Evolutionary conservation across 805 yeast genomes (phyloP).

Genomic region (Nadsonia fulvescens): DNA sequence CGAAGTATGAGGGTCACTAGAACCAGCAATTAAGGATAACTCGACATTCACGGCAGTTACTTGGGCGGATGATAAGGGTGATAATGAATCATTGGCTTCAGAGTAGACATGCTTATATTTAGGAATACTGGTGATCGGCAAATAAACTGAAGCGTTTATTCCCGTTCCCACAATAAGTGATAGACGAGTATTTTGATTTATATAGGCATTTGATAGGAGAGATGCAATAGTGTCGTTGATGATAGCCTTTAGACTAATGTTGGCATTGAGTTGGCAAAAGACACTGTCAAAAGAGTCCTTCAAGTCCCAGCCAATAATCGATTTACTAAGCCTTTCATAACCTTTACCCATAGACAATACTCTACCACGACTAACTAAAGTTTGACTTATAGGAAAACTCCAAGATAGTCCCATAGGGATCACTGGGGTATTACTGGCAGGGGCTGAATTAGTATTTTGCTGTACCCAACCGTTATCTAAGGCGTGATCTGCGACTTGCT

Average conservation of each 20-base stretch:
- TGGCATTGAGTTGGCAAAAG: slow-evolving; percentile 30
- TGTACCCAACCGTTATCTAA: slow-evolving; percentile 3
- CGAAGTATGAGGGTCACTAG: too few relatives aligned
- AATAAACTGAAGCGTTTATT: slow-evolving; percentile 52
- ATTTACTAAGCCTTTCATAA: too few relatives aligned
- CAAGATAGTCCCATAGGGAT: slow-evolving; percentile 17
- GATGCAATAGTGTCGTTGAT: slow-evolving; percentile 89
- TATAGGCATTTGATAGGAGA: slow-evolving; percentile 51
- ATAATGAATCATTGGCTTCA: too few relatives aligned
- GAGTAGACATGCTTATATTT: too few relatives aligned
- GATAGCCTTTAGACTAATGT: slow-evolving; percentile 52
- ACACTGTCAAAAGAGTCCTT: slow-evolving; percentile 50
- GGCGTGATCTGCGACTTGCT: slow-evolving; percentile 7
- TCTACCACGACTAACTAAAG: slow-evolving; percentile 11
- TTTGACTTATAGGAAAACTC: slow-evolving; percentile 18
- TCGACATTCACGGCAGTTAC: too few relatives aligned
- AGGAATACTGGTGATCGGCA: too few relatives aligned
- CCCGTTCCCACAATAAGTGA: slow-evolving; percentile 91
- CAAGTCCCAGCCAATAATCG: slow-evolving; percentile 58
- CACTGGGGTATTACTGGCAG: slow-evolving; percentile 3
- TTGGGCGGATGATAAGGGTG: too few relatives aligned
- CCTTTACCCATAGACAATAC: slow-evolving; percentile 37
- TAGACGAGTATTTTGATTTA: slow-evolving; percentile 38
- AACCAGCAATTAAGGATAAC: too few relatives aligned
- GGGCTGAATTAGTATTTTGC: too few relatives aligned